These are phyloP conservation scores for Sodiomyces alkalinus DNA, from an alignment of 2,329 filamentous ascomycete genomes.

Conservation along the genomic window DNA sequence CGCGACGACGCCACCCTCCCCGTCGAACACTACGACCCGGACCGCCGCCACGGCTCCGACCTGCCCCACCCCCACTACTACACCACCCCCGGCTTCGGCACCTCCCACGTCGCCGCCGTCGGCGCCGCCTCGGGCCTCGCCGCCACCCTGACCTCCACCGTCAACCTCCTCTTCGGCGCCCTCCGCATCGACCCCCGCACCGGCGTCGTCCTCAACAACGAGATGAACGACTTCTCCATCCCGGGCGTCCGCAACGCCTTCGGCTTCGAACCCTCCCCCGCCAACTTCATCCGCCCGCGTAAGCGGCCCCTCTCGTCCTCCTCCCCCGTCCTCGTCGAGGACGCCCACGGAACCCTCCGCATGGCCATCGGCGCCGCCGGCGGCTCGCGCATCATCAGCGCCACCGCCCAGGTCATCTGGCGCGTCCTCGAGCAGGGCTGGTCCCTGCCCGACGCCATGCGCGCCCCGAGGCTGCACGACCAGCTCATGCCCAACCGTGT, in stretches of 20 bases:
- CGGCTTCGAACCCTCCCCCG: conserved; percentile 63
- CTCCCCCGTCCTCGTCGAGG: conserved; percentile 59
- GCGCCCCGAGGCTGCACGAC: conserved; percentile 59
- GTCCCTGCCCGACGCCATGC: conserved; percentile 46
- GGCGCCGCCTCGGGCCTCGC: conserved; percentile 63
- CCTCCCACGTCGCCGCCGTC: conserved; percentile 56
- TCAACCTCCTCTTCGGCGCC: conserved; percentile 78
- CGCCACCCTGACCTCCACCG: conserved; percentile 69
- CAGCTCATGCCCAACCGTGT: conserved; percentile 61
- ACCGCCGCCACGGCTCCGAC: conserved; percentile 45
- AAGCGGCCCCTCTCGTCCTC: conserved; percentile 80
- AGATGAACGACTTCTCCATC: conserved; percentile 75
- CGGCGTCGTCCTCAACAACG: conserved; percentile 63
- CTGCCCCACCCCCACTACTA: conserved; percentile 40
- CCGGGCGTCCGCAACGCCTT: conserved; percentile 66
- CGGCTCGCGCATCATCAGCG: conserved; percentile 69
- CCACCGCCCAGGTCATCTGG: conserved; percentile 60
- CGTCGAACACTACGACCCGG: conserved; percentile 60
- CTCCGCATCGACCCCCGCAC: conserved; percentile 66
- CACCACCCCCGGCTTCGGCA: too few relatives aligned
- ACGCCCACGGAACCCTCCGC: conserved; percentile 47
- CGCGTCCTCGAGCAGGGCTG: conserved; percentile 52
- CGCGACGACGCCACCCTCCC: conserved; percentile 57
- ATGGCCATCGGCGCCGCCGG: conserved; percentile 63
- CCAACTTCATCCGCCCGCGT: conserved; percentile 66